phyloP scores from a whole-genome alignment of 768 basidiomycete species.

The Candolleomyces aberdarensis region DNA sequence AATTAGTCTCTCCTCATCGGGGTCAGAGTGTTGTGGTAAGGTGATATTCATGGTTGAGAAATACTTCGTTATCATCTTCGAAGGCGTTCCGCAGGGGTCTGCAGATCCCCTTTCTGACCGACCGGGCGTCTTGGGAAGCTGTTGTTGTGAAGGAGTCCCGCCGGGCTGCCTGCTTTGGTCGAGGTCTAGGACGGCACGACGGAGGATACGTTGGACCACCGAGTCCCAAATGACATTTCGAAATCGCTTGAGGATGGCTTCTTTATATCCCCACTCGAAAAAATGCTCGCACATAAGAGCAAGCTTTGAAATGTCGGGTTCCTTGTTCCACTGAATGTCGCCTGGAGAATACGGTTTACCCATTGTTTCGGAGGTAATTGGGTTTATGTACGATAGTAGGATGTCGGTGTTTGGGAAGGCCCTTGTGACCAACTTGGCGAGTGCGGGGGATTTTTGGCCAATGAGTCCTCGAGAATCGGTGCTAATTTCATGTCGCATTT shows the following conservation, averaged over 20 bases:
- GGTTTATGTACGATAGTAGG: constrained; percentile 73
- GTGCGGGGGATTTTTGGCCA: constrained; percentile 58
- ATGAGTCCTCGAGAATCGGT: constrained; percentile 66
- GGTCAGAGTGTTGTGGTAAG: constrained; percentile 22
- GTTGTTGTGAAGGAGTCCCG: background rate
- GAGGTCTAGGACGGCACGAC: constrained; percentile 53
- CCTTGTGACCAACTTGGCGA: constrained; percentile 61
- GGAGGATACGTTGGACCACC: constrained; percentile 64
- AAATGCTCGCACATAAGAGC: constrained; percentile 81
- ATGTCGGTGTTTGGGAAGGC: constrained; percentile 74
- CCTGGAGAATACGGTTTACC: constrained; percentile 36
- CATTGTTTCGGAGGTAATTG: constrained; percentile 68
- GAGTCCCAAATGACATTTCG: constrained; percentile 80
- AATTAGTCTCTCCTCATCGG: constrained; percentile 43
- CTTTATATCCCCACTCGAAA: constrained; percentile 91
- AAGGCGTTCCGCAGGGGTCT: constrained; percentile 41
- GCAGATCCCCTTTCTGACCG: constrained; percentile 26
- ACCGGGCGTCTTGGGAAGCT: constrained; percentile 34
- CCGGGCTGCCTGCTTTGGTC: constrained; percentile 27
- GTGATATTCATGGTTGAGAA: constrained; percentile 45
- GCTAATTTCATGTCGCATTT: constrained; percentile 60
- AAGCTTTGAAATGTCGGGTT: constrained; percentile 68
- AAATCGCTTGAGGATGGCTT: constrained; percentile 81
- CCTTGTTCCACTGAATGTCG: constrained; percentile 45
- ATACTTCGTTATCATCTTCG: constrained; percentile 53